Evolutionary conservation across 208 protist species (phyloP).

Genomic region (Leishmania turanica): DNA sequence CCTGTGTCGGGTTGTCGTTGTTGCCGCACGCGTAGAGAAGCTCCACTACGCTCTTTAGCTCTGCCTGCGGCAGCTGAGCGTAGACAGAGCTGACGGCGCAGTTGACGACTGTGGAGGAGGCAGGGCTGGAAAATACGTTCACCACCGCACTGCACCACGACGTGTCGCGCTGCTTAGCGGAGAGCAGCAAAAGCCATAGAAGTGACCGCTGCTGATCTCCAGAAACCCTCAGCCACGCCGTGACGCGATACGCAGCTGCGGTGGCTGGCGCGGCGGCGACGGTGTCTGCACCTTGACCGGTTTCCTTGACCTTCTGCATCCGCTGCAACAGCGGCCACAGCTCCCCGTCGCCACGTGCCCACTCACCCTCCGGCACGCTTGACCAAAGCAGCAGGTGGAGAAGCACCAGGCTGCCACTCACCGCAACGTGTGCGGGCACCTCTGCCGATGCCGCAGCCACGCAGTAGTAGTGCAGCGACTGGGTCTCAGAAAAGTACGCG

Average conservation of each 20-base stretch:
- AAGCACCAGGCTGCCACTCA: slow-evolving; percentile 26
- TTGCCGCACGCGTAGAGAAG: slow-evolving; percentile 33
- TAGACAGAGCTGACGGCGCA: background rate
- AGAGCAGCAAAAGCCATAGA: slow-evolving; percentile 24
- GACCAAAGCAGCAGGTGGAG: slow-evolving; percentile 33
- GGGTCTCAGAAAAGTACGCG: slow-evolving; percentile 18
- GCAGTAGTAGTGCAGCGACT: slow-evolving; percentile 27
- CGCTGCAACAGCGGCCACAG: slow-evolving; percentile 22
- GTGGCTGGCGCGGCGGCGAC: background rate
- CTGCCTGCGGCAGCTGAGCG: background rate
- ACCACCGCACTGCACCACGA: slow-evolving; percentile 16
- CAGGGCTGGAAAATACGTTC: slow-evolving; percentile 17
- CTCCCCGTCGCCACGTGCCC: slow-evolving; percentile 19
- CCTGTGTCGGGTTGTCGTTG: slow-evolving; percentile 20
- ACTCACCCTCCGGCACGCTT: slow-evolving; percentile 1
- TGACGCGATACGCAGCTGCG: background rate
- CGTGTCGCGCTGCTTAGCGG: slow-evolving; percentile 14
- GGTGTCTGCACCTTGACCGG: background rate
- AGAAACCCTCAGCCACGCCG: slow-evolving; percentile 16
- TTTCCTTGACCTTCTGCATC: background rate
- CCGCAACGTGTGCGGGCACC: slow-evolving; percentile 3
- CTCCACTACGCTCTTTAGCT: slow-evolving; percentile 8
- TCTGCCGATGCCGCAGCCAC: background rate
- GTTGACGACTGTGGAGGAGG: slow-evolving; percentile 11
- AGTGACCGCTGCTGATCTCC: slow-evolving; percentile 18